Base-by-base conservation (phyloP, 2,329 filamentous ascomycete species). In the Pyrenophora graminea region DNA sequence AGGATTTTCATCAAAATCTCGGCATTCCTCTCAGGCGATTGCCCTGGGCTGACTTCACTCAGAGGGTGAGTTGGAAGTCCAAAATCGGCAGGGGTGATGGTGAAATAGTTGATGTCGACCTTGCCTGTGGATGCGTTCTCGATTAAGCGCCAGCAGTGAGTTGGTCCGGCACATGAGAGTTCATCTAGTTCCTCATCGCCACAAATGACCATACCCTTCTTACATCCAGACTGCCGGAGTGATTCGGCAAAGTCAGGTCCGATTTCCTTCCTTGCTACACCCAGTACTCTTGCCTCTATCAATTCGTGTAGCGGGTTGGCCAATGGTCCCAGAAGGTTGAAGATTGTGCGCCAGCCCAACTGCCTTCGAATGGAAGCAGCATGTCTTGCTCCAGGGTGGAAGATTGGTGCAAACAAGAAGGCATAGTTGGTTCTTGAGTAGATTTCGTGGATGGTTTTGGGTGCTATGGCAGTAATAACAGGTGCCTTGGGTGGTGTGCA, bases 151-250 rank as follows among this genome's bases (percentile, higher is more conserved):
- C 94, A 99, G 81, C 92, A 96, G 66, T 89, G 86, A 2, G 92
- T 96, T 31, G 81, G 81, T 0, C 94, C 93, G 1, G 93, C 94
- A 63, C 93, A 97, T 64, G 89, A 94, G 55, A 99, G 85, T 77
- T 99, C 94, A 70, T 99, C 94, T 25, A 99, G 84, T 63, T 97
- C 91, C 76, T 97, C 95, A 60, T 89, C 88, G 37, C 94, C 94
- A 69, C 93, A 99, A 15, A 97, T 89, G 18, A 99, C 84, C 74
- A 99, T 78, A 2, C 90, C 92, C 74, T 97, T 97, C 56, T 79
- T 85, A 36, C 85, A 85, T 21, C 92, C 92, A 13, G 85, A 83
- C 61, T 94, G 80, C 31, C 82, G 82, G 44, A 99, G 77, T 0
- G 93, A 91, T 62, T 96, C 89, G 2, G 90, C 90, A 70, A 97